phyloP scores from a whole-genome alignment of 1,284 basidiomycete genomes.

The Lentinula novae-zelandiae region DNA sequence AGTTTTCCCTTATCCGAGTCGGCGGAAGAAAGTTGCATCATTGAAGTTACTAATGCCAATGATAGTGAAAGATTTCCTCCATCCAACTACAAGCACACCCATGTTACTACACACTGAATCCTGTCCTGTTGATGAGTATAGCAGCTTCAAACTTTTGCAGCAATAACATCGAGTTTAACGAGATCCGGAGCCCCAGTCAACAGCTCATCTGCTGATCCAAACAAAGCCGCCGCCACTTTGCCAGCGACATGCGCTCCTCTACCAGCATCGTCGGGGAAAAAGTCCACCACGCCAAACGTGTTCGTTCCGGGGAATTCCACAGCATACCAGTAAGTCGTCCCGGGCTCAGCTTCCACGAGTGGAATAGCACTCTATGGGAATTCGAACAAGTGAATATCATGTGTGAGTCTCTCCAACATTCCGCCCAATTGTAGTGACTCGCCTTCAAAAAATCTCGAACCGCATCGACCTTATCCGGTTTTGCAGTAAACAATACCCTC shows the following conservation, averaged over 20 bases:
- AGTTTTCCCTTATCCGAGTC: no score
- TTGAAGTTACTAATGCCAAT: no score
- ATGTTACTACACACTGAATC: no score
- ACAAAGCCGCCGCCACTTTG: conserved; percentile 32
- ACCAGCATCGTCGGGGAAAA: conserved; percentile 31
- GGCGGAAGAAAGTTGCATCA: no score
- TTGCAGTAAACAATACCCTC: conserved; percentile 32
- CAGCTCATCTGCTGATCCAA: conserved; percentile 30
- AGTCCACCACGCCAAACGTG: conserved; percentile 37
- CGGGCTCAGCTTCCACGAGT: conserved; percentile 31
- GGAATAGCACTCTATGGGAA: conserved; percentile 28
- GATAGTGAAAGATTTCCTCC: no score
- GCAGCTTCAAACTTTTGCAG: conserved; percentile 21
- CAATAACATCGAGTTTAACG: conserved; percentile 31
- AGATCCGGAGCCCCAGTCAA: conserved; percentile 30
- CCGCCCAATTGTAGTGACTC: conserved; percentile 11
- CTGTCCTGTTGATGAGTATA: no score
- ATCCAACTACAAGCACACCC: no score
- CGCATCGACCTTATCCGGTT: conserved; percentile 30
- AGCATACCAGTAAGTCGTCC: conserved; percentile 37
- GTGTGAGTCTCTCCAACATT: background rate
- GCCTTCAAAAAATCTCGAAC: conserved; percentile 36
- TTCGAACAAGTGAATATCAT: background rate
- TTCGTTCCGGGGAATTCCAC: conserved; percentile 34
- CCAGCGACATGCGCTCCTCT: conserved; percentile 33